Conservation (phyloP, 208 protist genomes). For the Leishmania mexicana region DNA sequence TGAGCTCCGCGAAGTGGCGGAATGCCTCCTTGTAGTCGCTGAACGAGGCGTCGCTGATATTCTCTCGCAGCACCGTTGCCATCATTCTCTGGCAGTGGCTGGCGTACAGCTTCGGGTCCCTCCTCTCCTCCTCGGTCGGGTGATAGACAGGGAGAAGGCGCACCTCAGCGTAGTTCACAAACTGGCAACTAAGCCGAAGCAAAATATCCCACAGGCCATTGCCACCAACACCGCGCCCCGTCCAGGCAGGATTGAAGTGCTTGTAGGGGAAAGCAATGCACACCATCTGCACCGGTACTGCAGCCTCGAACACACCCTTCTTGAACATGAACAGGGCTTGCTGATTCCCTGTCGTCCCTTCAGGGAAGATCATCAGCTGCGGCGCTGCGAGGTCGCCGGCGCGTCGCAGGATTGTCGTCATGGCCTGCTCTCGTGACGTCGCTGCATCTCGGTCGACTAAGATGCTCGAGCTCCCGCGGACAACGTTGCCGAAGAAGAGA, state of each 20-base stretch:
- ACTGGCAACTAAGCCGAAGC: constrained; percentile 80
- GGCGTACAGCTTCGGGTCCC: constrained; percentile 74
- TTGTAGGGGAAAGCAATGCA: constrained; percentile 84
- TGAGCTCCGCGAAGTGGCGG: constrained; percentile 17
- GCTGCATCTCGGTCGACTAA: constrained; percentile 74
- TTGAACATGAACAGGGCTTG: constrained; percentile 80
- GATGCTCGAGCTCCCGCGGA: constrained; percentile 57
- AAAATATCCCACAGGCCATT: constrained; percentile 68
- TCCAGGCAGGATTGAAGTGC: constrained; percentile 91
- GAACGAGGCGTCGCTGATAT: constrained; percentile 68
- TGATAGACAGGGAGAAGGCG: constrained; percentile 85
- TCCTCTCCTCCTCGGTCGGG: constrained; percentile 82
- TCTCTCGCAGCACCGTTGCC: constrained; percentile 61
- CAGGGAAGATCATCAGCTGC: constrained; percentile 89
- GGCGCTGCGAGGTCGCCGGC: constrained; percentile 49
- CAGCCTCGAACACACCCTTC: constrained; percentile 86
- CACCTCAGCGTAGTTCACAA: constrained; percentile 83
- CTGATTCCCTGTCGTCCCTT: constrained; percentile 87
- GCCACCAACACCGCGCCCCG: constrained; percentile 65
- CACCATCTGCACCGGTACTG: constrained; percentile 88
- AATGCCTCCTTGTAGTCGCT: constrained; percentile 58
- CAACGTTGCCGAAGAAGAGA: constrained; percentile 62
- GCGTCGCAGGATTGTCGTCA: constrained; percentile 57
- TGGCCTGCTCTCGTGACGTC: constrained; percentile 55
- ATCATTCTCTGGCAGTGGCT: constrained; percentile 88